Evolutionary conservation across 2,329 filamentous ascomycete species (phyloP), one percentile per base, ranked within the genome.

Genomic region (Plectosphaerella sp.): DNA sequence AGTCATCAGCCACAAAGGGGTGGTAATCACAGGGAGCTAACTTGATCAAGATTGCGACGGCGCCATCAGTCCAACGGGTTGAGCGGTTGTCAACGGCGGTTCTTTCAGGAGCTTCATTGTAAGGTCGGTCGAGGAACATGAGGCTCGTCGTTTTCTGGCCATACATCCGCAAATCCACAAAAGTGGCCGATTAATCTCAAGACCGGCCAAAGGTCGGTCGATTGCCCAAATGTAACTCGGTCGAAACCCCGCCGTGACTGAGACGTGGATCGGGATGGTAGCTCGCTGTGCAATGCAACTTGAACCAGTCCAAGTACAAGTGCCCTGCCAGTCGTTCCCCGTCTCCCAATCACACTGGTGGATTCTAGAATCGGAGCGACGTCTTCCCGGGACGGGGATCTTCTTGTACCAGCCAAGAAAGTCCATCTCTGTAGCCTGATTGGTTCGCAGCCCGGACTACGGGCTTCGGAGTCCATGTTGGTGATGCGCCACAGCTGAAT

Each of bases 401-500:
- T n/a, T 47, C 45, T 47, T 35, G 18, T 28, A 47, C 28, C 25
- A 18, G 20, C 25, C 15, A 35, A 20, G 33, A 45, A 35, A 46
- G 45, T 3, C 50, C 12, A n/a, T 24, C 8, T 25, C 33, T 28
- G 45, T 16, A 11, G 20, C 37, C 45, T 67, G 62, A 70, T 69
- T 69, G 67, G 65, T 48, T 53, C 45, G 18, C 24, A 47, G 50
- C 47, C 47, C 45, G 50, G 35, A 48, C 63, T 60, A 59, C 59
- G 61, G 58, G 59, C 57, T 54, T 56, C 56, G 58, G 54, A 56
- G 58, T n/a, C 61, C 58, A 60, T 57, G 55, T 54, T 55, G 59
- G 57, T 9, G 60, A 62, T 57, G 61, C 67, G 67, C 68, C 67
- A 68, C 67, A 66, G 68, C 67, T 71, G 67, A 69, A 65, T 59